Percentiles rank a stretch among this genome's conserved stretches.
These are phyloP conservation scores for Aspergillus japonicus DNA, from an alignment of 2,329 filamentous ascomycete genomes.

Conservation along the genomic window DNA sequence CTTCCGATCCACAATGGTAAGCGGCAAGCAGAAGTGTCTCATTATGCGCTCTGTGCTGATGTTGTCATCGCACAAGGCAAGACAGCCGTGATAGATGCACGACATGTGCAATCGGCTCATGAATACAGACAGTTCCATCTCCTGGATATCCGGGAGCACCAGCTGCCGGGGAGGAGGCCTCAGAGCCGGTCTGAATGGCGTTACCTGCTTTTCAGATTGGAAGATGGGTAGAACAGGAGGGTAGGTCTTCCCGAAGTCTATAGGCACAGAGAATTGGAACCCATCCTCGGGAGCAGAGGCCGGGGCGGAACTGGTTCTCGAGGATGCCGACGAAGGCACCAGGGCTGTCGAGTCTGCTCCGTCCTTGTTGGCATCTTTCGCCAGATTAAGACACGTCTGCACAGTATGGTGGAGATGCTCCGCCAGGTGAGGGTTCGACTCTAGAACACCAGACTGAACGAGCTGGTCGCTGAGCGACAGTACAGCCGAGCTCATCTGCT, in stretches of 20 bases:
- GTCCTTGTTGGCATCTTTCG: constrained; percentile 9
- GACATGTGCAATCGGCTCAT: constrained; percentile 21
- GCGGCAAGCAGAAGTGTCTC: constrained; percentile 22
- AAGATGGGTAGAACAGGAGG: neutral
- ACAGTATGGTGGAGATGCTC: constrained; percentile 21
- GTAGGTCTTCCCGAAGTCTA: neutral
- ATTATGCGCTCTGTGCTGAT: constrained; percentile 18
- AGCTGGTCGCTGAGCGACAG: constrained; percentile 24
- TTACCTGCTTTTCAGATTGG: neutral
- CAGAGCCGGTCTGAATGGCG: neutral
- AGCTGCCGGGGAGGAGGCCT: constrained; percentile 1
- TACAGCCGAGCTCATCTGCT: constrained; percentile 25
- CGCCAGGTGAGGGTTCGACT: constrained; percentile 18
- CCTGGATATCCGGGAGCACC: constrained; percentile 1
- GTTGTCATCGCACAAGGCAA: constrained; percentile 16
- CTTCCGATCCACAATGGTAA: constrained; percentile 21
- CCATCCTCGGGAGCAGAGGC: neutral
- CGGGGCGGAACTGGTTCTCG: neutral
- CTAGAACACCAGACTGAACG: constrained; percentile 21
- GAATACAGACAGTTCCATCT: constrained; percentile 21
- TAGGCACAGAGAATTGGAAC: neutral
- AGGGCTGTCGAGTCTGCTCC: neutral
- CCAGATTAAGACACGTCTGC: constrained; percentile 18
- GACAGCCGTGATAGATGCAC: constrained; percentile 21
- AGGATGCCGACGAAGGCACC: neutral